Evolutionary conservation across 805 yeast genomes (phyloP).

Genomic region (Ogataea trehalophila): DNA sequence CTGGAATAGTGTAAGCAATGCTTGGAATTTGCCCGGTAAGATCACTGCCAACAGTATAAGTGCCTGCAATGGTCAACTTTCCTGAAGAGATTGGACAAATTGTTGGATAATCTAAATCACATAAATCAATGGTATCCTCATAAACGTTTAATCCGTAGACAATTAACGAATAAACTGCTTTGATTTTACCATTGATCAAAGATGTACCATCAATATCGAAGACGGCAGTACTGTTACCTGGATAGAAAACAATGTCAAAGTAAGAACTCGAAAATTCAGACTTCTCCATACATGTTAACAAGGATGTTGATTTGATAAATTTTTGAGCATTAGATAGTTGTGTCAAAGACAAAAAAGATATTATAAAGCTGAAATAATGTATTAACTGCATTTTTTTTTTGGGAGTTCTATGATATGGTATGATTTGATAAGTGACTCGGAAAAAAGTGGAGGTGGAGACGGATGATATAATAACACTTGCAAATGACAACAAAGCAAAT

Average conservation of each 20-base stretch:
- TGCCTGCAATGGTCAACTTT: conserved; percentile 60
- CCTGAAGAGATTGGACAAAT: conserved; percentile 88
- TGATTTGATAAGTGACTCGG: too few relatives aligned
- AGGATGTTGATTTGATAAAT: conserved; percentile 44
- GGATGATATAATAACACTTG: too few relatives aligned
- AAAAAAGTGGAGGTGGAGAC: too few relatives aligned
- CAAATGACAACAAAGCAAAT: too few relatives aligned
- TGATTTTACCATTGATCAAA: conserved; percentile 66
- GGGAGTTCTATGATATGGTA: too few relatives aligned
- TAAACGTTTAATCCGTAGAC: conserved; percentile 77
- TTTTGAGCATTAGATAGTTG: conserved; percentile 24
- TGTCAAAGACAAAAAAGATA: background rate
- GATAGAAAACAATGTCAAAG: conserved; percentile 72
- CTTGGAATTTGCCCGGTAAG: conserved; percentile 60
- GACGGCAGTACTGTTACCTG: conserved; percentile 54
- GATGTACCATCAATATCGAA: conserved; percentile 76
- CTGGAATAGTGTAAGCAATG: conserved; percentile 87
- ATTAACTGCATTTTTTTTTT: too few relatives aligned
- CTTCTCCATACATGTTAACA: conserved; percentile 87
- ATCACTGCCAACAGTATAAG: conserved; percentile 37
- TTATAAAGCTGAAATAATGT: background rate
- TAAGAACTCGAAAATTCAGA: conserved; percentile 82
- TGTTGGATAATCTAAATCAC: conserved; percentile 49
- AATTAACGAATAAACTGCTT: conserved; percentile 59
- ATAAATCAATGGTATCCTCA: conserved; percentile 52